These are phyloP conservation scores for Torrubiella hemipterigena DNA, from an alignment of 2,329 filamentous ascomycete species.

Conservation along the genomic window DNA sequence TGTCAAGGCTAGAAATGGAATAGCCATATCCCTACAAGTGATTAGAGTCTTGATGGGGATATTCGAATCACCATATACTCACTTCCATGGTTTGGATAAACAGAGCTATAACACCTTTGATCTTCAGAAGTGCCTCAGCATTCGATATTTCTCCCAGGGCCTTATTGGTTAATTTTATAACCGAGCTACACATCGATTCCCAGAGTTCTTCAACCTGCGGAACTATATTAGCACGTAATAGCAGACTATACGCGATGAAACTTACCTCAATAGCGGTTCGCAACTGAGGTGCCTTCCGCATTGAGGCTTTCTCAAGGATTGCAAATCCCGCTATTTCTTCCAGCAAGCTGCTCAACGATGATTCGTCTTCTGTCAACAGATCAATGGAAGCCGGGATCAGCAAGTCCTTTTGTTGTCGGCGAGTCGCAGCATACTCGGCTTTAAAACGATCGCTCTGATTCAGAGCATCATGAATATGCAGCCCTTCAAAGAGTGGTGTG, in stretches of 20 bases:
- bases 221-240: too few species aligned
- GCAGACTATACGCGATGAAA: too few species aligned
- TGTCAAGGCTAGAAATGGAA: conserved; percentile 68
- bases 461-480: conserved; percentile 92
- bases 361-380: conserved; percentile 70
- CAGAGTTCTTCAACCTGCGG: conserved; percentile 92
- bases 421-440: conserved; percentile 81
- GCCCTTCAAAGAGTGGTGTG: conserved; percentile 81
- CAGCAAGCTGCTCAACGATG: conserved; percentile 75
- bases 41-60: conserved; percentile 61
- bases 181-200: conserved; percentile 92
- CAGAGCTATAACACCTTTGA: conserved; percentile 83
- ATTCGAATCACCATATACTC: conserved; percentile 55
- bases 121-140: conserved; percentile 82
- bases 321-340: conserved; percentile 94
- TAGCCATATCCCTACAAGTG: conserved; percentile 84
- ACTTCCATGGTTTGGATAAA: conserved; percentile 99
- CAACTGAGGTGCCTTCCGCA: conserved; percentile 74
- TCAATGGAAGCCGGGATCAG: conserved; percentile 67
- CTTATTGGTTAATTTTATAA: conserved; percentile 70
- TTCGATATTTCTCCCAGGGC: conserved; percentile 71
- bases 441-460: conserved; percentile 88
- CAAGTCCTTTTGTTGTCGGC: conserved; percentile 83
- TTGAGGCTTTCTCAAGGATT: conserved; percentile 89
- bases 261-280: conserved; percentile 71